A percentile compares a stretch with the other conserved stretches of the same genome.
Evolutionary conservation across 1,284 basidiomycete species (phyloP).

Genomic region (Ceratobasidium papillatum): DNA sequence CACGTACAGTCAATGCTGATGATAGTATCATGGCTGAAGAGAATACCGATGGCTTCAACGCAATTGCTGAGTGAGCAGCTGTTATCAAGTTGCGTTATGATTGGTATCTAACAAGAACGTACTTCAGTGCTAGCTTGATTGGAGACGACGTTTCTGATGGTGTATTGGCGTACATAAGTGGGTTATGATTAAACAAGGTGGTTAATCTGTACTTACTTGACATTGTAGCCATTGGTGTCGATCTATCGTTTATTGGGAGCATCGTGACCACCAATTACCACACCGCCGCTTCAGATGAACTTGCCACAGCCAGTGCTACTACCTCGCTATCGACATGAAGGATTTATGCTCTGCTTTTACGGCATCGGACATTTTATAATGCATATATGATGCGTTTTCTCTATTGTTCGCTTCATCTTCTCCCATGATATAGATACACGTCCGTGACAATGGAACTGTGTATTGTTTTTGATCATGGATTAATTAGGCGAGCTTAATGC

Average conservation of each 20-base stretch:
- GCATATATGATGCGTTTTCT: too few relatives aligned
- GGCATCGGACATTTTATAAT: too few relatives aligned
- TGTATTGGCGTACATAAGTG: constrained; percentile 21
- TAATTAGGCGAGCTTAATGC: too few relatives aligned
- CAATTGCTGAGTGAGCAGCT: constrained; percentile 34
- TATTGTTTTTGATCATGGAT: too few relatives aligned
- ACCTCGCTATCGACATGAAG: too few relatives aligned
- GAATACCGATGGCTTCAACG: constrained; percentile 49
- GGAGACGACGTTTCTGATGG: constrained; percentile 3
- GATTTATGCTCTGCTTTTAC: too few relatives aligned
- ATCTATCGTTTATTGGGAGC: background rate
- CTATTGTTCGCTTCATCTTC: too few relatives aligned
- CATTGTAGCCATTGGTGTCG: background rate
- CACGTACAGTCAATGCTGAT: constrained; percentile 47
- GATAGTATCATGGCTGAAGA: constrained; percentile 48
- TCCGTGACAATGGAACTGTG: too few relatives aligned
- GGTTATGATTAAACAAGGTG: background rate
- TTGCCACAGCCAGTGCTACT: too few relatives aligned
- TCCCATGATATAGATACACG: too few relatives aligned
- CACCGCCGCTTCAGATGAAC: too few relatives aligned
- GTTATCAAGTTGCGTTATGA: background rate
- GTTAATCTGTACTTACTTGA: background rate
- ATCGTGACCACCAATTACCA: background rate
- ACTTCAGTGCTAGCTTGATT: background rate
- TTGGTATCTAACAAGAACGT: background rate